Conservation (phyloP, 768 basidiomycete genomes). For the Podaxis sp. region DNA sequence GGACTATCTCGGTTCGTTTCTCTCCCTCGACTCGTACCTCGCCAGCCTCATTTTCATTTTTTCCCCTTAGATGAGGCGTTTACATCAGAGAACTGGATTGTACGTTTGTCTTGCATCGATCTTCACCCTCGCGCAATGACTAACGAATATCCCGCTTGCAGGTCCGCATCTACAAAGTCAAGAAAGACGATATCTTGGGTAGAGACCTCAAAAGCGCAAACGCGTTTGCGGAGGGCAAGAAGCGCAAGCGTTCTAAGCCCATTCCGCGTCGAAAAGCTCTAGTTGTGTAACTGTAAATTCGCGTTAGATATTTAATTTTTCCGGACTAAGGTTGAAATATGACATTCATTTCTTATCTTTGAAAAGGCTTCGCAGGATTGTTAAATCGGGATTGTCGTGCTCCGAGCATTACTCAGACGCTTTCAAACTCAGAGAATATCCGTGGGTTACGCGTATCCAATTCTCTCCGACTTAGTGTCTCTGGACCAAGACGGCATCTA, state of each 20-base stretch:
- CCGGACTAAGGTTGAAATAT: neutral
- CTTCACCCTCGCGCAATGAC: constrained; percentile 6
- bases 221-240: constrained; percentile 84
- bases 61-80: constrained; percentile 85
- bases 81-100: constrained; percentile 99
- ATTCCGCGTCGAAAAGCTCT: constrained; percentile 55
- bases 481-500: too few relatives aligned
- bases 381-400: too few relatives aligned
- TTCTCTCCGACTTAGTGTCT: too few relatives aligned
- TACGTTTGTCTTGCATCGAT: constrained; percentile 35
- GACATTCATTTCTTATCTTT: neutral
- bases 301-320: constrained; percentile 13
- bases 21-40: neutral
- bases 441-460: too few relatives aligned
- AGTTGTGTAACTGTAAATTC: constrained; percentile 26
- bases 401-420: too few relatives aligned
- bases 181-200: constrained; percentile 89
- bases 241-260: constrained; percentile 81
- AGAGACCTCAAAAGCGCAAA: constrained; percentile 88
- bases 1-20: constrained; percentile 77
- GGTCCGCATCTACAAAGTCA: constrained; percentile 94
- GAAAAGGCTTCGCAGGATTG: too few relatives aligned
- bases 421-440: too few relatives aligned
- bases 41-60: constrained; percentile 12
- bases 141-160: constrained; percentile 23